phyloP scores from a whole-genome alignment of 2,329 filamentous ascomycete genomes.

The Arthroderma sp. region DNA sequence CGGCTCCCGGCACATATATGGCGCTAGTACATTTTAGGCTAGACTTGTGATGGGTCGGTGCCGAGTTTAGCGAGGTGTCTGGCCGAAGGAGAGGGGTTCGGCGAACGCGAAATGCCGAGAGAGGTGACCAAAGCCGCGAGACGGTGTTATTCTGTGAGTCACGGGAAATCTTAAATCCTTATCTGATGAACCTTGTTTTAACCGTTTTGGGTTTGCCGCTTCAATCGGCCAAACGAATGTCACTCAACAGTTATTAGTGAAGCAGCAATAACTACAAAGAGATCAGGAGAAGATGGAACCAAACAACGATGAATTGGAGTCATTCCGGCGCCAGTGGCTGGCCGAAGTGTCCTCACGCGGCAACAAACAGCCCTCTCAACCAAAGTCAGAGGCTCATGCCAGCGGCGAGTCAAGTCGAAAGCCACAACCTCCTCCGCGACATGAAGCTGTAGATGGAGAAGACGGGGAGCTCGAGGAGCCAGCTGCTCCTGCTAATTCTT shows the following conservation, averaged over 20 bases:
- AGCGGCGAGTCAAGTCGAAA: constrained; percentile 17
- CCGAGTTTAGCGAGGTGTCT: too few species aligned
- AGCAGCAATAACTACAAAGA: background rate
- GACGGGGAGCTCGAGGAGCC: constrained; percentile 16
- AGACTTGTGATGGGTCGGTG: too few species aligned
- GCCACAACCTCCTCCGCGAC: constrained; percentile 23
- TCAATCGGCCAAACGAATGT: too few species aligned
- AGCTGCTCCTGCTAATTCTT: too few species aligned
- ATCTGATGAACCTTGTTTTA: background rate
- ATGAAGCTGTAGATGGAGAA: constrained; percentile 26
- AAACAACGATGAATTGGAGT: constrained; percentile 52
- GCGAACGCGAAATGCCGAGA: too few species aligned
- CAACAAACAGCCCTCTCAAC: background rate
- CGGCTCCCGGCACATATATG: too few species aligned
- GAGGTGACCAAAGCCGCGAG: too few species aligned
- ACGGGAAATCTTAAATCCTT: background rate
- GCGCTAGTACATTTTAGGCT: too few species aligned
- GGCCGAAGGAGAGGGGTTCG: too few species aligned
- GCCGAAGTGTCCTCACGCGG: constrained; percentile 54
- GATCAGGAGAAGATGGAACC: background rate
- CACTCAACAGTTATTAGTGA: too few species aligned
- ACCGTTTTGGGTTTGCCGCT: too few species aligned
- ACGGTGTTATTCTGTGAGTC: too few species aligned
- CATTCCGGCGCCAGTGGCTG: constrained; percentile 74
- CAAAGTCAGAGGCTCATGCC: constrained; percentile 3